A percentile compares a stretch with the other conserved stretches of the same genome.
These are phyloP conservation scores for Colletotrichum lindemuthianum DNA, from an alignment of 2,329 filamentous ascomycete genomes.

Conservation along the genomic window DNA sequence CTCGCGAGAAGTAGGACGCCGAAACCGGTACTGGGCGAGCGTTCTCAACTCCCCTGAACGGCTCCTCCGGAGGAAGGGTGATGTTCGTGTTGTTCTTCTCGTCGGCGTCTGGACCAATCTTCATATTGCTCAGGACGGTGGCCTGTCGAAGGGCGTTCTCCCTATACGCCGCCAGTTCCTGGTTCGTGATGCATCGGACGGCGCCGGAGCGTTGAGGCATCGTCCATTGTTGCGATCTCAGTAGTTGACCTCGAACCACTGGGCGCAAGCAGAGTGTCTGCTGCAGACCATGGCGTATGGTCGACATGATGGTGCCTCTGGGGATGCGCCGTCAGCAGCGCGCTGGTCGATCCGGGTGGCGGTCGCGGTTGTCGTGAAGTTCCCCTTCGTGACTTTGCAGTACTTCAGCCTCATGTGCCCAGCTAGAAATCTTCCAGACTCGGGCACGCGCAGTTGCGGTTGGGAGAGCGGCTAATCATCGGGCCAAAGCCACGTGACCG, in stretches of 20 bases:
- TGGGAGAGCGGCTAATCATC: conserved; percentile 21
- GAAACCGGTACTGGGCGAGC: conserved; percentile 85
- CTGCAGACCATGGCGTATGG: conserved; percentile 47
- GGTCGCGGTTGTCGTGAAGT: conserved; percentile 23
- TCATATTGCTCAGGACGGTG: conserved; percentile 38
- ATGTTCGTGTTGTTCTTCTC: conserved; percentile 7
- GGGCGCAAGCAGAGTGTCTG: conserved; percentile 48
- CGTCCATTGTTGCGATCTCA: conserved; percentile 39
- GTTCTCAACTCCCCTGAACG: conserved; percentile 52
- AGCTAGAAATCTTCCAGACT: conserved; percentile 34
- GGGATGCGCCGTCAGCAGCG: conserved; percentile 13
- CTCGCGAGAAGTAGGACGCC: conserved; percentile 93
- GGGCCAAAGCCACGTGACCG: background rate
- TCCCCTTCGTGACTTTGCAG: background rate
- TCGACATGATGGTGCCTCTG: conserved; percentile 45
- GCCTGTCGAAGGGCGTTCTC: too few relatives aligned
- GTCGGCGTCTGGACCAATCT: conserved; percentile 31
- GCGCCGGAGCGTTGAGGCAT: background rate
- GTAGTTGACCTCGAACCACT: conserved; percentile 44
- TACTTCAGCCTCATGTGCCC: conserved; percentile 1
- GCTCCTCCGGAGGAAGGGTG: conserved; percentile 35
- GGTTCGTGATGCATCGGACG: too few relatives aligned
- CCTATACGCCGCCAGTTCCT: too few relatives aligned
- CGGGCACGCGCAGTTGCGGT: conserved; percentile 3
- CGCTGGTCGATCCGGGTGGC: conserved; percentile 27